These are phyloP conservation scores for Filobasidium wieringae DNA, from an alignment of 768 basidiomycete genomes.

Conservation along the genomic window DNA sequence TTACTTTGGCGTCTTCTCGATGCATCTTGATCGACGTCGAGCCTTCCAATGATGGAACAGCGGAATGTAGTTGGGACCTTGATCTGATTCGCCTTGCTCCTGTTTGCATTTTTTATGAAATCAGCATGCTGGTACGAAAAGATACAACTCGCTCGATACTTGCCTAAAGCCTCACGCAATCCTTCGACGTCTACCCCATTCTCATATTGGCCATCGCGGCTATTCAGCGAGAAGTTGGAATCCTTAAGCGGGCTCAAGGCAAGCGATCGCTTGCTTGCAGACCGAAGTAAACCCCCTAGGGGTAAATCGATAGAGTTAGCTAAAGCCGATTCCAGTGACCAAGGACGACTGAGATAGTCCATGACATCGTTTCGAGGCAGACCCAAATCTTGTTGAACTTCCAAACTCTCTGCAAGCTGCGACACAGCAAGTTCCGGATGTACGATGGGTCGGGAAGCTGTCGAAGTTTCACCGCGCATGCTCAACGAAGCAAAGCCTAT, in stretches of 20 bases:
- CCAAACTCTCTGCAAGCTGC: constrained; percentile 47
- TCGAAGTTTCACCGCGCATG: neutral
- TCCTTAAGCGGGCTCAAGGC: neutral
- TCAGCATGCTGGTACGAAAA: too few species aligned
- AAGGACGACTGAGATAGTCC: constrained; percentile 41
- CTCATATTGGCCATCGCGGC: neutral
- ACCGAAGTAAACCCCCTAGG: constrained; percentile 30
- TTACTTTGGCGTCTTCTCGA: constrained; percentile 9
- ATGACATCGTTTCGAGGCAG: constrained; percentile 39
- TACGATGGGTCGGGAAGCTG: constrained; percentile 40
- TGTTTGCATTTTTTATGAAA: neutral
- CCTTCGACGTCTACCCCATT: constrained; percentile 77
- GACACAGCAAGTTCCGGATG: constrained; percentile 49
- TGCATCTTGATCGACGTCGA: constrained; percentile 2
- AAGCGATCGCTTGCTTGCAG: constrained; percentile 13
- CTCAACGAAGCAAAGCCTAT: constrained; percentile 26
- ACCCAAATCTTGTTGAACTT: constrained; percentile 49
- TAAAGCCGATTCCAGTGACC: constrained; percentile 66
- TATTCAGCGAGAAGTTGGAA: neutral
- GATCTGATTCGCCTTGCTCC: neutral
- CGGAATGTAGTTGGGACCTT: neutral
- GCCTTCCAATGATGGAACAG: neutral
- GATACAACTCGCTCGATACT: too few species aligned
- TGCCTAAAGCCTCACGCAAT: constrained; percentile 63
- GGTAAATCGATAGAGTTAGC: constrained; percentile 49